Base-by-base conservation (phyloP, 1,139 yeast genomes). In the Saccharomycopsis hybrid region DNA sequence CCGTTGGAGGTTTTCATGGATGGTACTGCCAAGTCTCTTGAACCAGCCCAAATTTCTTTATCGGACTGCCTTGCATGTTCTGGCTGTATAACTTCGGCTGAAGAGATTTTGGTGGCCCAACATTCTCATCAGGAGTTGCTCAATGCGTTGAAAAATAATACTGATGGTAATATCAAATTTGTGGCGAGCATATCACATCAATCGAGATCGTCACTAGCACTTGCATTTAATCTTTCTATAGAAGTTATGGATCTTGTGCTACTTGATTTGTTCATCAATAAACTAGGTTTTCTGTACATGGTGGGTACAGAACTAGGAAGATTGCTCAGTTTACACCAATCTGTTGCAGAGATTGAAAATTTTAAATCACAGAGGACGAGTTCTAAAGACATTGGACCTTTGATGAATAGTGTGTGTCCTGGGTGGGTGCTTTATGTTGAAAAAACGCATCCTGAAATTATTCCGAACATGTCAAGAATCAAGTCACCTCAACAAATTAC, bases 371-470 rank as follows among this genome's bases (percentile, higher is more conserved):
- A 4, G n/a, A 45, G 9, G 57, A 54, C 67, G 61, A 52, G 62
- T 60, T 48, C 50, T 45, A 54, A 44, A 51, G 11, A 30, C 44
- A 41, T 50, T 64, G 70, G 72, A 9, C 89, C 88, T 35, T 52
- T 77, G 24, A 60, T 82, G 59, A 71, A 87, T 57, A 73, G 88
- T 3, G 74, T 85, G 1, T 92, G 97, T 65, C 99, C 99, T 0
- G 99, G 99, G 0, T 92, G 96, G 90, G 95, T 94, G 0, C 73
- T 94, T 37, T 92, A 92, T 61, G 96, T 92, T 0, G 98, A 92
- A 61, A 92, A 92, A 70, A 90, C 97, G 0, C 97, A 92, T 64
- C 95, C 95, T 0, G 82, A 85, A 55, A 71, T 92, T 25, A 68
- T 89, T 30, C 85, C 90, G 0, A 66, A 68, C 54, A 59, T 72